phyloP scores from a whole-genome alignment of 2,329 filamentous ascomycete species.

The Alternaria solani region DNA sequence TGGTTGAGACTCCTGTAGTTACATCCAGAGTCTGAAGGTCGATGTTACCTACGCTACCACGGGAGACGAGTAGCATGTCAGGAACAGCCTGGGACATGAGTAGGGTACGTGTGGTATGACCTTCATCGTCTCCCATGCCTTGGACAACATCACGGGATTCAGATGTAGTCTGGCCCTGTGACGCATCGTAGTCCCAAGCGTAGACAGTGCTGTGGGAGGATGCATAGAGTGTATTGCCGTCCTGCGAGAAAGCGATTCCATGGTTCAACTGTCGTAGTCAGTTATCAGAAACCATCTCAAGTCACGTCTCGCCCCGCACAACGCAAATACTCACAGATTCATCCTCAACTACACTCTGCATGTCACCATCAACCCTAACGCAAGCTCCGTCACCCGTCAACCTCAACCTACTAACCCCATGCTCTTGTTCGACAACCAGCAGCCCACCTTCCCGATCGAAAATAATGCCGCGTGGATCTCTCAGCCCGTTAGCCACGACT shows the following conservation, averaged over 20 bases:
- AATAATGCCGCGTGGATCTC: conserved; percentile 56
- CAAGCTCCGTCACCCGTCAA: conserved; percentile 44
- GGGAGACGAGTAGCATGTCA: conserved; percentile 69
- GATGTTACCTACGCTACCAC: conserved; percentile 70
- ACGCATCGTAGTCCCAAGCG: conserved; percentile 71
- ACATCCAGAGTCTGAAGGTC: conserved; percentile 63
- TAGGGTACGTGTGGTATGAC: conserved; percentile 73
- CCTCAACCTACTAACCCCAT: conserved; percentile 51
- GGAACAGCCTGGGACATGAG: conserved; percentile 65
- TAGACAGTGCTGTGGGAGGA: conserved; percentile 68
- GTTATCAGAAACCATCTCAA: not conserved
- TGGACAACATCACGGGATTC: conserved; percentile 63
- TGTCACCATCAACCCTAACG: conserved; percentile 35
- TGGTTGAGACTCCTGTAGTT: conserved; percentile 68
- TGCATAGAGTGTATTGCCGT: conserved; percentile 61
- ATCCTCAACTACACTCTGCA: conserved; percentile 37
- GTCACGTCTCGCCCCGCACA: not conserved
- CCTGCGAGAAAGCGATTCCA: conserved; percentile 59
- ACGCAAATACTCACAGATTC: conserved; percentile 34
- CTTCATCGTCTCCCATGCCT: conserved; percentile 65
- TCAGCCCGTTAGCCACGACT: conserved; percentile 57
- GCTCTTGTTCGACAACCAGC: conserved; percentile 58
- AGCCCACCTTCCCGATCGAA: conserved; percentile 59
- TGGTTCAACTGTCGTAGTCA: conserved; percentile 56
- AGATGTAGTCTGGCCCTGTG: conserved; percentile 56